Evolutionary conservation across 257 asterid genomes (phyloP).

Genomic region (Petunia secreta): DNA sequence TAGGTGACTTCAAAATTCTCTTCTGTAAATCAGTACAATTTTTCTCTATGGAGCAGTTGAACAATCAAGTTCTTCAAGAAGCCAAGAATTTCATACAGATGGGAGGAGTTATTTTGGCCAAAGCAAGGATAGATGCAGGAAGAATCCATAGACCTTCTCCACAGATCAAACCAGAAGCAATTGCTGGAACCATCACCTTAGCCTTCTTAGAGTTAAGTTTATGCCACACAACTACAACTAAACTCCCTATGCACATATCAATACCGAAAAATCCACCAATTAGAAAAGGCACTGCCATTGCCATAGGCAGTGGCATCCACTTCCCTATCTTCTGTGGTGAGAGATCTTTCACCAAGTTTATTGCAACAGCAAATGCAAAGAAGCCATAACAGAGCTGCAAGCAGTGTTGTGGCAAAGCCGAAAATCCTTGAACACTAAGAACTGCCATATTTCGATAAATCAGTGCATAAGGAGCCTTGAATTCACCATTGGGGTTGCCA

Average conservation of each 20-base stretch:
- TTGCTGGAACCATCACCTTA: conserved; percentile 69
- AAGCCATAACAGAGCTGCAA: conserved; percentile 74
- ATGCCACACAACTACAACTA: conserved; percentile 66
- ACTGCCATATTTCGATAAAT: conserved; percentile 77
- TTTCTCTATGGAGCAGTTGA: background rate
- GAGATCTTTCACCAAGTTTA: conserved; percentile 61
- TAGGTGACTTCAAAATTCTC: background rate
- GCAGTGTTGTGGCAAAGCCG: conserved; percentile 79
- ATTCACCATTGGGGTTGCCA: conserved; percentile 83
- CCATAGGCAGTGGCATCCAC: conserved; percentile 87
- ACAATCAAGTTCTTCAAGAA: conserved; percentile 31
- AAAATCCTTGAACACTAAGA: conserved; percentile 82
- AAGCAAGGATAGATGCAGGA: conserved; percentile 76
- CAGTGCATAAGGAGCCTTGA: conserved; percentile 80
- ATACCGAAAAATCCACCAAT: conserved; percentile 75
- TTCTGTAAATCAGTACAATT: background rate
- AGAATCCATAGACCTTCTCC: conserved; percentile 90
- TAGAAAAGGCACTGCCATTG: conserved; percentile 85
- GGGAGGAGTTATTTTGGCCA: conserved; percentile 72
- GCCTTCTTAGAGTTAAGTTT: conserved; percentile 54
- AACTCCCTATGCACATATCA: conserved; percentile 88
- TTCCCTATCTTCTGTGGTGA: conserved; percentile 54
- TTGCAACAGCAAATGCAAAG: conserved; percentile 60
- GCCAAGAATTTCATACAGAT: conserved; percentile 78
- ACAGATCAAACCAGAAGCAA: conserved; percentile 85